These are phyloP conservation scores for Phtheirospermum japonicum DNA, from an alignment of 257 asterid genomes.

Conservation along the genomic window DNA sequence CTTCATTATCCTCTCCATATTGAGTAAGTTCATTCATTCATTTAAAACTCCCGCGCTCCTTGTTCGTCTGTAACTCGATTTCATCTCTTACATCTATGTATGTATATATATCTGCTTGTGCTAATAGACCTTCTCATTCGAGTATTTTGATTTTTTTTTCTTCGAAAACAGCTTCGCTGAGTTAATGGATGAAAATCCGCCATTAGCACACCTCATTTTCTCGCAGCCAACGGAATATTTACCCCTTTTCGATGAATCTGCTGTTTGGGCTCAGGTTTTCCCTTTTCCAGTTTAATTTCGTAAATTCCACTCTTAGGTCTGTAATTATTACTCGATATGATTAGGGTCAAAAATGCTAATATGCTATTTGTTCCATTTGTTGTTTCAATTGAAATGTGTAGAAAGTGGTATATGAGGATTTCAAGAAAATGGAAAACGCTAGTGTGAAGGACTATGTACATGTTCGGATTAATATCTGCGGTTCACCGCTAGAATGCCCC, in stretches of 20 bases:
- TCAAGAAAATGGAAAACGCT: conserved; percentile 51
- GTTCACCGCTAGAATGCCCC: conserved; percentile 95
- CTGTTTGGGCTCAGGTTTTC: conserved; percentile 88
- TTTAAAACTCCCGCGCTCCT: conserved; percentile 2
- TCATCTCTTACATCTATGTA: not conserved
- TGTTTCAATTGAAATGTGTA: conserved; percentile 32
- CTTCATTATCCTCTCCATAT: conserved; percentile 76
- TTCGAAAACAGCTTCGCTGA: conserved; percentile 62
- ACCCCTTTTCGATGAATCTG: conserved; percentile 67
- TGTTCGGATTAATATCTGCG: conserved; percentile 71
- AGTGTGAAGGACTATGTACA: conserved; percentile 68
- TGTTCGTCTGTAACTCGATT: not conserved
- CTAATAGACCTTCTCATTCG: not conserved
- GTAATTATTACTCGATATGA: not conserved
- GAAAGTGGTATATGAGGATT: conserved; percentile 70
- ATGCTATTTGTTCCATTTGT: not conserved
- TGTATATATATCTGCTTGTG: not conserved
- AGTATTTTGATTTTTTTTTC: not conserved
- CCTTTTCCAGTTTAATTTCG: conserved; percentile 10
- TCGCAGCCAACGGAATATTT: conserved; percentile 69
- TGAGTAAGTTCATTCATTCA: conserved; percentile 55
- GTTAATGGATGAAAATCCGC: conserved; percentile 74
- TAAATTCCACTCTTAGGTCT: not conserved
- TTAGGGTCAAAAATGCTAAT: no score
- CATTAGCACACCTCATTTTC: conserved; percentile 66